A percentile compares a stretch with the other conserved stretches of the same genome.
These are phyloP conservation scores for Nepenthes alata DNA, from an alignment of 179 eudicot species.

Conservation along the genomic window DNA sequence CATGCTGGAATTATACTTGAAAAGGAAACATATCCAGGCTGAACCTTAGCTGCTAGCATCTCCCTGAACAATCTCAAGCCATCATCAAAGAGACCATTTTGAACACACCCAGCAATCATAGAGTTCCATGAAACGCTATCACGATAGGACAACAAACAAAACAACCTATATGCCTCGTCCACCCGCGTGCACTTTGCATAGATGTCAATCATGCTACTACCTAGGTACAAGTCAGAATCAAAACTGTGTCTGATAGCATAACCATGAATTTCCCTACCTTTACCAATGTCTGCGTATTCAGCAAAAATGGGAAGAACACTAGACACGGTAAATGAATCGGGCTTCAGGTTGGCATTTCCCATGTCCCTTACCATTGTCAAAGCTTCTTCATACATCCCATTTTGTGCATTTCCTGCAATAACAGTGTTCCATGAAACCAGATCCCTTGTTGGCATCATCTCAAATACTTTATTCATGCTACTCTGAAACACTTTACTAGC, in stretches of 20 bases:
- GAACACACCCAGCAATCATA: slow-evolving; percentile 60
- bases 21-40: slow-evolving; percentile 49
- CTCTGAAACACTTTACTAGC: background rate
- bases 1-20: slow-evolving; percentile 84
- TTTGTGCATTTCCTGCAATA: slow-evolving; percentile 60
- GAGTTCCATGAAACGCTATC: slow-evolving; percentile 73
- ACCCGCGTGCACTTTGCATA: slow-evolving; percentile 60
- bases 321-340: slow-evolving; percentile 64
- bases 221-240: slow-evolving; percentile 38
- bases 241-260: slow-evolving; percentile 52
- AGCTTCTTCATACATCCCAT: slow-evolving; percentile 59
- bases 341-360: slow-evolving; percentile 38
- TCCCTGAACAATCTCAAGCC: slow-evolving; percentile 56
- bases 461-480: slow-evolving; percentile 61
- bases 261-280: slow-evolving; percentile 77
- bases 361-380: slow-evolving; percentile 47
- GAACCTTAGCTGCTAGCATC: slow-evolving; percentile 49
- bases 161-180: slow-evolving; percentile 42
- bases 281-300: slow-evolving; percentile 38
- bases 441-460: slow-evolving; percentile 56
- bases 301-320: slow-evolving; percentile 62
- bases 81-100: slow-evolving; percentile 67
- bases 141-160: slow-evolving; percentile 28
- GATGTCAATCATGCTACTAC: slow-evolving; percentile 75
- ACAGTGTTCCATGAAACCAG: slow-evolving; percentile 82